Evolutionary conservation across 352 stramenopile species (phyloP).

Genomic region (Globisporangium perplexum): DNA sequence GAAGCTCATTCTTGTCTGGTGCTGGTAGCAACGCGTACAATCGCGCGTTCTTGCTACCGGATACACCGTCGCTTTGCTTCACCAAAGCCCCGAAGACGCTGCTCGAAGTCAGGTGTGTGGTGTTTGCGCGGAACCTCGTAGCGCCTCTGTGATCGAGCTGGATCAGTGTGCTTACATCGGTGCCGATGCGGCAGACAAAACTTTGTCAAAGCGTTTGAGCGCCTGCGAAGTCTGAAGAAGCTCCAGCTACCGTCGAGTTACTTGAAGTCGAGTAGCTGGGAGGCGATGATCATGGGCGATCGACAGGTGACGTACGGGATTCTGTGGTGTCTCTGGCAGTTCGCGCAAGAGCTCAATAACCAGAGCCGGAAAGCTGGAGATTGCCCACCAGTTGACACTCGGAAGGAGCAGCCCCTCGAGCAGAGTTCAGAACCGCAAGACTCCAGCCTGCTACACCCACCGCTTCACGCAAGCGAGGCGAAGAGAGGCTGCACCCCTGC

Average conservation of each 20-base stretch:
- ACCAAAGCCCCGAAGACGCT: constrained; percentile 10
- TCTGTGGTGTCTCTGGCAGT: constrained; percentile 51
- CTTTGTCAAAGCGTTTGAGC: constrained; percentile 21
- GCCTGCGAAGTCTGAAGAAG: constrained; percentile 1
- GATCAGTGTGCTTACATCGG: not conserved
- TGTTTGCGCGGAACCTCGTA: not conserved
- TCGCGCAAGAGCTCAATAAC: constrained; percentile 4
- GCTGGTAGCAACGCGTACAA: constrained; percentile 4
- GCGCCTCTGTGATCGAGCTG: not conserved
- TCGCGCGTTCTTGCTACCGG: not conserved
- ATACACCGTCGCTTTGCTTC: not conserved
- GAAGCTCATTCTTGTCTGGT: not conserved
- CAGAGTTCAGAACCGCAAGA: not conserved
- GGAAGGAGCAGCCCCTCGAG: not conserved
- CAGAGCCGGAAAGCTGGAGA: constrained; percentile 1
- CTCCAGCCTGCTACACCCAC: not conserved
- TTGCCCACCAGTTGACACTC: not conserved
- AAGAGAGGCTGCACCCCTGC: not conserved
- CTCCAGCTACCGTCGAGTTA: constrained; percentile 11
- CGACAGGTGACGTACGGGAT: constrained; percentile 37
- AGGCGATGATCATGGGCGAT: constrained; percentile 40
- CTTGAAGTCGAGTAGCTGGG: constrained; percentile 17
- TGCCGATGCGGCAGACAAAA: constrained; percentile 21
- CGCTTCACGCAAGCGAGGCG: not conserved
- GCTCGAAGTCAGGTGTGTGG: constrained; percentile 7